Evolutionary conservation across 257 asterid species (phyloP).

Genomic region (Lithospermum erythrorhizon): DNA sequence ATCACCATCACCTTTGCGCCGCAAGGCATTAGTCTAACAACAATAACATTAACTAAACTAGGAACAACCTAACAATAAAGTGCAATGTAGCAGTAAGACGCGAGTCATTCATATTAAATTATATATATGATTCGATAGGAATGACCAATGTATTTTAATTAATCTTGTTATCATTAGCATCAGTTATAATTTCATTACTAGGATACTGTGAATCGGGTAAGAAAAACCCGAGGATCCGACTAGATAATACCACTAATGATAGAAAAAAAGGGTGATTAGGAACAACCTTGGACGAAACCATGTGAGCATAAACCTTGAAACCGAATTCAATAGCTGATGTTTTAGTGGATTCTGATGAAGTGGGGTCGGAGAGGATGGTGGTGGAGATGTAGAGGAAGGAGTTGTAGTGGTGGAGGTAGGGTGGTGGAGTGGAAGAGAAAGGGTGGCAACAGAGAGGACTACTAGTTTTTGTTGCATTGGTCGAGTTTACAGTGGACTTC

Average conservation of each 20-base stretch:
- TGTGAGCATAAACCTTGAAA: constrained; percentile 41
- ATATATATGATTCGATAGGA: too few relatives aligned
- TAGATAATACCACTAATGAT: too few relatives aligned
- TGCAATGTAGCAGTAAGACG: too few relatives aligned
- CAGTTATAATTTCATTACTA: too few relatives aligned
- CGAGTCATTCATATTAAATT: too few relatives aligned
- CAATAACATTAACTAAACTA: constrained; percentile 77
- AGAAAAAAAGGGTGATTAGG: too few relatives aligned
- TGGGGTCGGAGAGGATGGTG: constrained; percentile 34
- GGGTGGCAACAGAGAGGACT: constrained; percentile 56
- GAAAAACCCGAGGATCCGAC: too few relatives aligned
- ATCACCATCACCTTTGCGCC: constrained; percentile 79
- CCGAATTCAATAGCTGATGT: constrained; percentile 64
- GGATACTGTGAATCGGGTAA: too few relatives aligned
- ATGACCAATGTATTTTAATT: too few relatives aligned
- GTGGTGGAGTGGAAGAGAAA: constrained; percentile 56
- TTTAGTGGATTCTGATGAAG: constrained; percentile 22
- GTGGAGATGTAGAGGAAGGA: constrained; percentile 81
- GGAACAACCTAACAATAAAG: constrained; percentile 12
- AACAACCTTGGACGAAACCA: constrained; percentile 18
- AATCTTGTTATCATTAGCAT: too few relatives aligned
- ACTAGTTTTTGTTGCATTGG: constrained; percentile 52
- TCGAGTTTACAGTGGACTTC: constrained; percentile 66
- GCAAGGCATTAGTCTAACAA: constrained; percentile 73
- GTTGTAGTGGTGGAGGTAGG: constrained; percentile 50